Percentiles rank a stretch among this genome's conserved stretches.
Evolutionary conservation across 1,284 basidiomycete species (phyloP).

Genomic region (Rhodotorula mucilaginosa): DNA sequence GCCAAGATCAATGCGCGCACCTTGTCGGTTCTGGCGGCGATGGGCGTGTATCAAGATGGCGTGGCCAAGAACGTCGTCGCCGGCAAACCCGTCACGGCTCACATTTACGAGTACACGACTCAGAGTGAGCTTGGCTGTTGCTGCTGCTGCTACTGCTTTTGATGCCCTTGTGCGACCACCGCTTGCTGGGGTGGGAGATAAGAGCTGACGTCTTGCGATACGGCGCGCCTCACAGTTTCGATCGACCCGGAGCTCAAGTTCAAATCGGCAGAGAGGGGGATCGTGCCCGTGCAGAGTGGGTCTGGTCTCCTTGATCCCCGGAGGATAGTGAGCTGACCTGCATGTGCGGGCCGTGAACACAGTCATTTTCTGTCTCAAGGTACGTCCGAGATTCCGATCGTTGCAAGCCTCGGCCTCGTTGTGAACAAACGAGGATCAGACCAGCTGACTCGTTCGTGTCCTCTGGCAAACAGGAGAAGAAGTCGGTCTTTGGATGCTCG

Average conservation of each 20-base stretch:
- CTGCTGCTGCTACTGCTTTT: neutral
- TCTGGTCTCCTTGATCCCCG: constrained; percentile 45
- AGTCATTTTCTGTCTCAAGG: constrained; percentile 64
- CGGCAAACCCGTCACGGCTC: constrained; percentile 78
- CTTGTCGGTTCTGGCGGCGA: constrained; percentile 65
- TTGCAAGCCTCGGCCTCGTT: no score
- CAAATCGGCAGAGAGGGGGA: constrained; percentile 72
- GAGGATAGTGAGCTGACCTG: no score
- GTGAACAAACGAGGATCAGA: no score
- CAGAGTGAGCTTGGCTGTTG: constrained; percentile 61
- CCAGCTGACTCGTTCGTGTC: neutral
- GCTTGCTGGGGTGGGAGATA: neutral
- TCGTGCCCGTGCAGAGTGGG: constrained; percentile 84
- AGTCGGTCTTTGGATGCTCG: constrained; percentile 16
- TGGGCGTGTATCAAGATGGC: constrained; percentile 87
- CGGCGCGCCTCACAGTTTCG: constrained; percentile 59
- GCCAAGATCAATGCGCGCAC: constrained; percentile 82
- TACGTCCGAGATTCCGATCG: constrained; percentile 58
- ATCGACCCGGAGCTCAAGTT: constrained; percentile 77
- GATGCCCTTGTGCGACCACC: neutral
- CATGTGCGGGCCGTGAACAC: neutral
- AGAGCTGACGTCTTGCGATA: no score
- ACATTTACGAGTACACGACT: constrained; percentile 85
- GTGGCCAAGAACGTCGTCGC: constrained; percentile 91
- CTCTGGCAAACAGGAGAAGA: constrained; percentile 2